Percentiles rank a stretch among this genome's conserved stretches.
phyloP scores from a whole-genome alignment of 345 rosid species.

The Sonneratia alba region DNA sequence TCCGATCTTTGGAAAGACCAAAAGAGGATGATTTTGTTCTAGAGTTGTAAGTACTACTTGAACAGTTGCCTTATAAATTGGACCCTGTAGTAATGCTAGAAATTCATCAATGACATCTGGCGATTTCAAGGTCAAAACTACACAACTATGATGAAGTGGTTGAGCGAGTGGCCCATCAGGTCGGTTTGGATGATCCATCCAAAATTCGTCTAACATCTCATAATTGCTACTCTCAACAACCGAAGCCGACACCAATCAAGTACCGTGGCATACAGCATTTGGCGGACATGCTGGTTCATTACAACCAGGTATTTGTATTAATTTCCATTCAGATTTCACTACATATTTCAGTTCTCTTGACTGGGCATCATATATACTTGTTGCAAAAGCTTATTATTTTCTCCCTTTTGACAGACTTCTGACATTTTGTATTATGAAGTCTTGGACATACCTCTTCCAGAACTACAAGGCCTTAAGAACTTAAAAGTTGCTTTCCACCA shows the following conservation, averaged over 20 bases:
- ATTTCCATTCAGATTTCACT: not conserved
- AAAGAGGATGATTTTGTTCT: conserved; percentile 81
- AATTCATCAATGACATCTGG: conserved; percentile 13
- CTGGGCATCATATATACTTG: not conserved
- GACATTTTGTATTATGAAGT: conserved; percentile 95
- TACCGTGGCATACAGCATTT: conserved; percentile 82
- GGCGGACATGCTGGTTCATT: conserved; percentile 85
- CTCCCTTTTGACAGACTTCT: conserved; percentile 52
- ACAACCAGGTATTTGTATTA: conserved; percentile 60
- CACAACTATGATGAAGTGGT: conserved; percentile 87
- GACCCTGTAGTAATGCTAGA: conserved; percentile 8
- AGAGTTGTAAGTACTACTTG: conserved; percentile 63
- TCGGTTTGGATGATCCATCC: conserved; percentile 82
- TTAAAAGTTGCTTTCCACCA: conserved; percentile 87
- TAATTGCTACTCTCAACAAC: conserved; percentile 98
- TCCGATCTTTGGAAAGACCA: conserved; percentile 78
- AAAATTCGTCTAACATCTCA: conserved; percentile 92
- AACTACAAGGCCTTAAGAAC: conserved; percentile 84
- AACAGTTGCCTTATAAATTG: not conserved
- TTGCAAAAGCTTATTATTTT: conserved; percentile 2
- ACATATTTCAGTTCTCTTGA: not conserved
- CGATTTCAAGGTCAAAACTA: conserved; percentile 60
- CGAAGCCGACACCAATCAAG: conserved; percentile 89
- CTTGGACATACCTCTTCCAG: conserved; percentile 96
- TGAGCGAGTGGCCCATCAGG: conserved; percentile 68